Base-by-base conservation (phyloP, 352 stramenopile genomes). In the Stephanocyclus meneghinianus region DNA sequence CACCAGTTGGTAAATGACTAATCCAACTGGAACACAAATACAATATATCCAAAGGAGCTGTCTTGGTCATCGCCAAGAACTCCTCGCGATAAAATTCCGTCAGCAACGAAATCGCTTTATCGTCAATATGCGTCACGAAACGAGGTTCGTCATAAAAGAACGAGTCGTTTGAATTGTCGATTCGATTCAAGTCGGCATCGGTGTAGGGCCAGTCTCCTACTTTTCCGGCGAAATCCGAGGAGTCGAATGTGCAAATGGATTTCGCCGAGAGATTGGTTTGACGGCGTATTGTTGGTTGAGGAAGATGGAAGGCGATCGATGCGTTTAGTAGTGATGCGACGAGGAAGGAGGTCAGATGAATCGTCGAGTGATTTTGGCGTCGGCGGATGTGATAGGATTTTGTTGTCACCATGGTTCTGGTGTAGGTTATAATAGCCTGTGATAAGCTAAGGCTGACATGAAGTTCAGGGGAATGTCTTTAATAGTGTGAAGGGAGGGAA, bases 101-200 rank as follows among this genome's bases (percentile, higher is more conserved):
- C 16, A 92, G 66, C 1, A 69, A 75, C 55, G 63, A 13, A 42
- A 91, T 91, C 2, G 87, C 87, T 4, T 37, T 26, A 72, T 92
- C 57, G 55, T 92, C 87, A 76, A 92, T 91, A 65, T 92, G 87
- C n/a, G 77, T 90, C 0, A 92, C 87, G 35, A 91, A 85, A n/a
- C 85, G 65, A 29, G 87, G 85, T 9, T 59, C 18, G 42, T 83
- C 59, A 50, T 91, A 92, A 74, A 92, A 92, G 18, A 76, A 53
- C 0, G 76, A 67, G 74, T 92, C 87, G 30, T 83, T 74, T 0
- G 74, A 81, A 45, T 83, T 90, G 40, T 92, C 87, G 6, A 91
- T 55, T 50, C 87, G 73, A 70, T 83, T 81, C 42, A 92, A 70
- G 62, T 89, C 83, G 13, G 80, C 53, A n/a, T 42, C 26, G 7